Evolutionary conservation across 805 yeast genomes (phyloP).

Genomic region (Schizosaccharomyces osmophilus): DNA sequence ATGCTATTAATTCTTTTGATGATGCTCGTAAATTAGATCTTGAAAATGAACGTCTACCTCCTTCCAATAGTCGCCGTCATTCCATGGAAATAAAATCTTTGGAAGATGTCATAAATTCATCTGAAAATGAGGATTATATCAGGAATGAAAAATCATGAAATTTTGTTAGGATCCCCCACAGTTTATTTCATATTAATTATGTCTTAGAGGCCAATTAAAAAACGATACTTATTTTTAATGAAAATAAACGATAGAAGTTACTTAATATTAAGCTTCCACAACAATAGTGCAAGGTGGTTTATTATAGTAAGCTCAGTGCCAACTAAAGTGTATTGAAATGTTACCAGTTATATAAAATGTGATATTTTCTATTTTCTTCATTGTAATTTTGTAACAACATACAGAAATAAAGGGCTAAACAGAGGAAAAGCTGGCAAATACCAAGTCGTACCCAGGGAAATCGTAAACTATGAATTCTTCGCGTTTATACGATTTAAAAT

Average conservation of each 20-base stretch:
- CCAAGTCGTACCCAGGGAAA: conserved; percentile 44
- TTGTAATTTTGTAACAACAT: too few relatives aligned
- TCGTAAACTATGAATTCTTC: conserved; percentile 52
- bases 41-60: conserved; percentile 74
- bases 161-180: too few relatives aligned
- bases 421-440: conserved; percentile 34
- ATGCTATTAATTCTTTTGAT: conserved; percentile 46
- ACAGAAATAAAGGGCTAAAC: background rate
- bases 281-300: too few relatives aligned
- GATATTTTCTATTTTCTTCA: too few relatives aligned
- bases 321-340: too few relatives aligned
- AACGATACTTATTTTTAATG: too few relatives aligned
- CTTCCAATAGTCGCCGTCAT: conserved; percentile 14
- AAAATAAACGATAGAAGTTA: too few relatives aligned
- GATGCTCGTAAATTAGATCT: conserved; percentile 64
- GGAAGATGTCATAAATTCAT: background rate
- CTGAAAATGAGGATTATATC: background rate
- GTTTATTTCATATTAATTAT: too few relatives aligned
- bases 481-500: conserved; percentile 28
- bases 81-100: background rate
- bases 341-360: too few relatives aligned
- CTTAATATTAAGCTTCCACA: too few relatives aligned
- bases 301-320: too few relatives aligned
- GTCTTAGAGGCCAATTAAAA: too few relatives aligned
- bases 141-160: background rate